Base-by-base conservation (phyloP, 768 basidiomycete genomes). In the Glaciozyma antarctica region DNA sequence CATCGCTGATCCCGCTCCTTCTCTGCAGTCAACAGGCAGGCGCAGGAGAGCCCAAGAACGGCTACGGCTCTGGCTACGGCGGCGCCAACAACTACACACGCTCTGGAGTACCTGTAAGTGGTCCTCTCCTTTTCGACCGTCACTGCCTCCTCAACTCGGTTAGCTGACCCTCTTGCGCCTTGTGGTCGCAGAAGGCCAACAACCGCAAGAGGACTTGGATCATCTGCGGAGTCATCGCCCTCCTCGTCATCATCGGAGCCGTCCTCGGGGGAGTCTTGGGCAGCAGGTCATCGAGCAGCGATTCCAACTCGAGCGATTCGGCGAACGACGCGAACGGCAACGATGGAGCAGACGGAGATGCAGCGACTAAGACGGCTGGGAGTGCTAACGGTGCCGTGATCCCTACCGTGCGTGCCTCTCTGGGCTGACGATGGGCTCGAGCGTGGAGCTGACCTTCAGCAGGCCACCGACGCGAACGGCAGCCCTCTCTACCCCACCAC, bases 361-460 rank as follows among this genome's bases (percentile, higher is more conserved):
- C 59, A 16, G 79, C 79, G n/a, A 65, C 84, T 41, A 88, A 86
- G 24, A 75, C 49, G 2, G 84, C 84, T 8, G 83, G 84, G 72
- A 80, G 83, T 57, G 94, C 84, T 75, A 81, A 86, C 79, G 80
- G 90, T 62, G 93, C 93, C 0, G 74, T 92, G 75, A 89, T 91
- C 9, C 86, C 88, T 24, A 88, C 88, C 8, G 92, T 93, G 67
- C 79, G 89, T 83, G 10, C n/a, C 22, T 51, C 6, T 51, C 47
- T 10, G 49, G 49, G n/a, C 22, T 61, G 45, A 10, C 38, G 5
- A 7, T 5, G 49, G 9, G n/a, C 2, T 24, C 22, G 43, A 4
- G 49, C 51, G n/a, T 15, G 22, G 57, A 43, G 44, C 17, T 43
- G 62, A 43, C 52, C 17, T 22, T 24, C 51, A 24, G 24, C 59